Evolutionary conservation across 192 early-diverging fungal genomes (phyloP).

Genomic region (Phycomyces nitens): DNA sequence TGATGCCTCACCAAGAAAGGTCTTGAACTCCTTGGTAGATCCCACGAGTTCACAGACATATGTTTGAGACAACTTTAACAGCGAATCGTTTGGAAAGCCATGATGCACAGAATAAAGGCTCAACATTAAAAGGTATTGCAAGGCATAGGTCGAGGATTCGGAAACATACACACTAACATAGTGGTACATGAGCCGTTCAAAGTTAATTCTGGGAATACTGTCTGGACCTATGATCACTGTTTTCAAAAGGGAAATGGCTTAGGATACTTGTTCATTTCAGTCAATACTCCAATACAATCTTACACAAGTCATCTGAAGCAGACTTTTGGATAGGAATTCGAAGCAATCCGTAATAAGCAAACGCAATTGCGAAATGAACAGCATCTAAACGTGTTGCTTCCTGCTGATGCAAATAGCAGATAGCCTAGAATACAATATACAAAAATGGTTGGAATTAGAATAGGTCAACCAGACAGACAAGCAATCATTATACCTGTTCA

Average conservation of each 20-base stretch:
- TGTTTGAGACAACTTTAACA: conserved; percentile 46
- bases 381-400: conserved; percentile 72
- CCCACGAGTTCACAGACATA: conserved; percentile 62
- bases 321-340: conserved; percentile 58
- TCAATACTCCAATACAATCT: conserved; percentile 1
- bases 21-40: conserved; percentile 54
- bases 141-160: conserved; percentile 47
- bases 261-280: neutral
- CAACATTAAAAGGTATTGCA: conserved; percentile 63
- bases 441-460: neutral
- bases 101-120: conserved; percentile 47
- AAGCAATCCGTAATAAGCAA: conserved; percentile 78
- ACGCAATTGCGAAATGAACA: conserved; percentile 84
- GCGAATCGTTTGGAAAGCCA: conserved; percentile 36
- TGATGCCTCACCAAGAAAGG: conserved; percentile 43
- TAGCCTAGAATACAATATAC: conserved; percentile 44
- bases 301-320: conserved; percentile 25
- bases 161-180: conserved; percentile 7
- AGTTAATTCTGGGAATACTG: conserved; percentile 38
- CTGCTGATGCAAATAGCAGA: conserved; percentile 65
- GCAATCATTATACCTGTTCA: conserved; percentile 49
- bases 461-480: neutral
- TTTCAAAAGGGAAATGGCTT: too few relatives aligned
- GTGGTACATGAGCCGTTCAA: conserved; percentile 47
- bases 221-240: conserved; percentile 10